Base-by-base conservation (phyloP, 208 protist genomes). In the Crithidia sp. region DNA sequence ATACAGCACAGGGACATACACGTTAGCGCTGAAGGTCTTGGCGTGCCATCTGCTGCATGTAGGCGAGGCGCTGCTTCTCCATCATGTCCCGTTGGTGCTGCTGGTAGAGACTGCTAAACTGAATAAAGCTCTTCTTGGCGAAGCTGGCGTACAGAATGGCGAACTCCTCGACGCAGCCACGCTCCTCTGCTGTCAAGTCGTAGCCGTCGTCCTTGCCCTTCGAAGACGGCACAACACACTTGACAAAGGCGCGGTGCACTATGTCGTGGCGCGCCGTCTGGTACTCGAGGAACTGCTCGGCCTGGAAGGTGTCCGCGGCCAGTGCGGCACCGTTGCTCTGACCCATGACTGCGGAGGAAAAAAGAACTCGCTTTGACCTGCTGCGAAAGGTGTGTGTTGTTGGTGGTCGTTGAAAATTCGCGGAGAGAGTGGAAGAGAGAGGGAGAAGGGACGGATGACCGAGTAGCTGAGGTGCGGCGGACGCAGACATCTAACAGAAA, bases 101-200 rank as follows among this genome's bases (percentile, higher is more conserved):
- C 49, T 95, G 86, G 66, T 93, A 95, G 12, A 96, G 78, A 39
- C 73, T 81, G 50, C 67, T 84, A 55, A 89, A 91, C 16, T 95
- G 86, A 5, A 86, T 50, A 57, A 91, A 94, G 17, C 71, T 77
- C 37, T 85, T 85, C 68, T 90, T 89, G 45, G 74, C 74, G 63
- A 82, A 94, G 6, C 76, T 72, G 41, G 87, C 81, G 74, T 96
- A 95, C 12, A 96, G 78, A 40, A 91, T 67, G 10, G 92, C 86
- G 65, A 89, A 96, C 80, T 96, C 89, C 65, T 93, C 86, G 39
- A 95, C 89, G 68, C 92, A 96, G 16, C 73, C 61, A 37, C 84
- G 79, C 74, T 95, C 88, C 74, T 95, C 89, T 5, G 60, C 53
- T 4, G 68, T 81, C 10, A 92, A 73, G 40, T 84, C 77, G 62